These are phyloP conservation scores for Pseudogymnoascus sp. DNA, from an alignment of 2,329 filamentous ascomycete species.

Conservation along the genomic window DNA sequence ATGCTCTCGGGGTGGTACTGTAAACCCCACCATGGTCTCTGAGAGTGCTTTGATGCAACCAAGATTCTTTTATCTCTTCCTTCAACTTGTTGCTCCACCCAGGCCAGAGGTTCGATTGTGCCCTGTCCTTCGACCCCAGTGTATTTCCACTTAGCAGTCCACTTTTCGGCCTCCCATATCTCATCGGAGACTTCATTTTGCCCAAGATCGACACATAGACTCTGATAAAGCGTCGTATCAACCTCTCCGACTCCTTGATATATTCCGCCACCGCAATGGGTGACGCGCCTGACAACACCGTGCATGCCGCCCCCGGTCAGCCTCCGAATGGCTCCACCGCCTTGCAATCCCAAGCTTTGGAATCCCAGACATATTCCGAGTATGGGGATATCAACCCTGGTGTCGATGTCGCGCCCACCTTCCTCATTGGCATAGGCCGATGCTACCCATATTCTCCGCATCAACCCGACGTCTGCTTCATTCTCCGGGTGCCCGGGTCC, in stretches of 20 bases:
- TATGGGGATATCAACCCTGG: constrained; percentile 55
- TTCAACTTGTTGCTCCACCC: constrained; percentile 25
- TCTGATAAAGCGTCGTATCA: constrained; percentile 36
- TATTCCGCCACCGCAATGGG: constrained; percentile 34
- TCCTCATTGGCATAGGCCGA: constrained; percentile 18
- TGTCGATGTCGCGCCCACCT: constrained; percentile 44
- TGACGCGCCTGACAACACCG: constrained; percentile 53
- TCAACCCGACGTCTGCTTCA: constrained; percentile 72
- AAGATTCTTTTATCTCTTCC: constrained; percentile 36
- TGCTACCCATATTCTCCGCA: constrained; percentile 61
- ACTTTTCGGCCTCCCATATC: constrained; percentile 22
- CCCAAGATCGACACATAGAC: constrained; percentile 30
- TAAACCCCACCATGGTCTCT: constrained; percentile 59
- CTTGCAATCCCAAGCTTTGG: constrained; percentile 55
- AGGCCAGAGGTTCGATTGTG: constrained; percentile 28
- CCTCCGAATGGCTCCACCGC: constrained; percentile 48
- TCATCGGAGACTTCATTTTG: constrained; percentile 19
- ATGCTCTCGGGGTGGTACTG: constrained; percentile 68
- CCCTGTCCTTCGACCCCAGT: constrained; percentile 19
- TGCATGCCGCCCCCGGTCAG: constrained; percentile 51
- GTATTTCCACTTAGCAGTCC: constrained; percentile 17
- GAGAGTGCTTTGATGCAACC: constrained; percentile 52
- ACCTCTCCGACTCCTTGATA: constrained; percentile 26
- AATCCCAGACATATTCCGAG: constrained; percentile 71
- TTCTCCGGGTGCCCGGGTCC: constrained; percentile 76